Conservation (phyloP, 495 filamentous ascomycete genomes). For the Penicillium egyptiacum region DNA sequence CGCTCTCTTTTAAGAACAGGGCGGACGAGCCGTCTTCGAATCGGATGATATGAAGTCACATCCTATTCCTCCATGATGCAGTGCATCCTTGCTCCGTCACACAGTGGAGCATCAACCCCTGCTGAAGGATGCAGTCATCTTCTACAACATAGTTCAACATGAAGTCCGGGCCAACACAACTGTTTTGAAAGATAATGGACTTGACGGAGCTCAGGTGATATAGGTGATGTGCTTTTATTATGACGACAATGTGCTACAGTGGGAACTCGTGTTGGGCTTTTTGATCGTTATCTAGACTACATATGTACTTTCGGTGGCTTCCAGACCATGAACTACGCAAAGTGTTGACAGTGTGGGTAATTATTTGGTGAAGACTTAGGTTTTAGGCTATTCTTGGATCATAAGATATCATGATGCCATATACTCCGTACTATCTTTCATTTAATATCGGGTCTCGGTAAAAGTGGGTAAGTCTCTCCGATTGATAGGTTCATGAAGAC, state of each 20-base stretch:
- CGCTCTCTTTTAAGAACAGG: constrained; percentile 1
- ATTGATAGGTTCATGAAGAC: neutral
- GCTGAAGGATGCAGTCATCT: constrained; percentile 9
- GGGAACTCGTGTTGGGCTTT: neutral
- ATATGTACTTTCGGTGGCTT: constrained; percentile 2
- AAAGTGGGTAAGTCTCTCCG: neutral
- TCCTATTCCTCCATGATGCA: constrained; percentile 11
- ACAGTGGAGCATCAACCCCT: constrained; percentile 8
- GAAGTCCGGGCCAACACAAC: neutral
- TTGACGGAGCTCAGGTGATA: neutral
- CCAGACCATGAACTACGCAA: neutral
- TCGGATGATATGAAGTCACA: constrained; percentile 13
- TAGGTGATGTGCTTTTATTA: neutral
- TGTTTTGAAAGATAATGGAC: neutral
- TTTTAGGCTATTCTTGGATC: neutral
- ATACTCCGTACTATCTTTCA: neutral
- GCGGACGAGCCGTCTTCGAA: constrained; percentile 6
- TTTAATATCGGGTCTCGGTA: neutral
- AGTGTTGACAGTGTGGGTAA: neutral
- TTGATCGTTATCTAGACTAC: neutral
- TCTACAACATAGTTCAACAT: constrained; percentile 4
- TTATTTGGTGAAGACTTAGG: neutral
- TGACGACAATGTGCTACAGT: constrained; percentile 2
- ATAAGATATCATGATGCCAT: neutral
- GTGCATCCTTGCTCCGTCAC: constrained; percentile 5